Evolutionary conservation across 352 stramenopile genomes (phyloP).

Genomic region (Phytophthora idaei): DNA sequence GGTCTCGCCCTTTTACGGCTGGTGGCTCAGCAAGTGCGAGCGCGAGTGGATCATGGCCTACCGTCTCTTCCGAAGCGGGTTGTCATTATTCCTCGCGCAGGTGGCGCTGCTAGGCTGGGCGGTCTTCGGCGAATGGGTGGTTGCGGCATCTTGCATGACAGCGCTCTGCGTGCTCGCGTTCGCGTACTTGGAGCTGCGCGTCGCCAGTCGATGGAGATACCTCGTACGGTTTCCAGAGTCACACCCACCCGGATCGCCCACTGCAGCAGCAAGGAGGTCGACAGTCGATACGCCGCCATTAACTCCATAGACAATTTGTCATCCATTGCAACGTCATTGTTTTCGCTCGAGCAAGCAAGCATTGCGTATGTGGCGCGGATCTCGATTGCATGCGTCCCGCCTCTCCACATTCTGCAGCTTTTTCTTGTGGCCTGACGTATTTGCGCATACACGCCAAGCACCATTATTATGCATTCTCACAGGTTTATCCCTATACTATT

Average conservation of each 20-base stretch:
- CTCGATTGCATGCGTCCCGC: neutral
- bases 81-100: slow-evolving; percentile 66
- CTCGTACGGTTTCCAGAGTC: slow-evolving; percentile 67
- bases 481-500: slow-evolving; percentile 8
- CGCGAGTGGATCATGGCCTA: slow-evolving; percentile 76
- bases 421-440: slow-evolving; percentile 42
- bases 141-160: slow-evolving; percentile 57
- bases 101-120: slow-evolving; percentile 66
- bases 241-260: slow-evolving; percentile 17
- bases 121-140: slow-evolving; percentile 56
- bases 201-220: slow-evolving; percentile 74
- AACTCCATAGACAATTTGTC: slow-evolving; percentile 22
- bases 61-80: slow-evolving; percentile 58
- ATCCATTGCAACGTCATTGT: neutral
- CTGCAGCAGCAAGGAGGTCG: slow-evolving; percentile 10
- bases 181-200: slow-evolving; percentile 64
- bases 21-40: slow-evolving; percentile 76
- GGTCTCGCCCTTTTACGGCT: slow-evolving; percentile 76
- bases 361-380: neutral
- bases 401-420: slow-evolving; percentile 11
- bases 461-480: slow-evolving; percentile 3
- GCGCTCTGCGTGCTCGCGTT: slow-evolving; percentile 46
- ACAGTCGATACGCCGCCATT: slow-evolving; percentile 16
- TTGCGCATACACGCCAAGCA: slow-evolving; percentile 33
- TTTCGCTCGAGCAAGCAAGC: slow-evolving; percentile 13